These are phyloP conservation scores for Celoporthe dispersa DNA, from an alignment of 2,329 filamentous ascomycete genomes.

Conservation along the genomic window DNA sequence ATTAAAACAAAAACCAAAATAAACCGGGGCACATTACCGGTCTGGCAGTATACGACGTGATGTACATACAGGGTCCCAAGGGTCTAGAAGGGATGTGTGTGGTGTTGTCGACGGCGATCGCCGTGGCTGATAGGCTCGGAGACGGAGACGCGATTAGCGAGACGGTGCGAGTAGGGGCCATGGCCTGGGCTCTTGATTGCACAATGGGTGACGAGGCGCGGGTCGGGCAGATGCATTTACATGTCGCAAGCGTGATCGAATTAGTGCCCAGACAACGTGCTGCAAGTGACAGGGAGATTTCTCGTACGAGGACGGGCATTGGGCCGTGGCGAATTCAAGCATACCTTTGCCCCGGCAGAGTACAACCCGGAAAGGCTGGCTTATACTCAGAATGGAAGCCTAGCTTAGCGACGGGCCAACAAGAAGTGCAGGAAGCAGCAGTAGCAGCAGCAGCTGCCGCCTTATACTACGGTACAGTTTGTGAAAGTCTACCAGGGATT, in stretches of 20 bases:
- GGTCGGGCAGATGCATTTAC: slow-evolving; percentile 16
- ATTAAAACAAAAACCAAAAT: background rate
- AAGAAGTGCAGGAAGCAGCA: background rate
- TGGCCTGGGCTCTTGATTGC: background rate
- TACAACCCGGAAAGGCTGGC: background rate
- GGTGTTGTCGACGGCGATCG: slow-evolving; percentile 10
- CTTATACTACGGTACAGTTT: no score
- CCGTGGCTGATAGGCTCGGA: background rate
- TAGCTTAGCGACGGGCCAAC: background rate
- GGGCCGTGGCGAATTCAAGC: background rate
- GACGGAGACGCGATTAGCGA: slow-evolving; percentile 2
- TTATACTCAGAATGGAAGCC: slow-evolving; percentile 4
- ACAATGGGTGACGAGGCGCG: background rate
- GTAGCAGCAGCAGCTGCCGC: no score
- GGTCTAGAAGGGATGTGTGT: background rate
- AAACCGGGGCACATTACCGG: background rate
- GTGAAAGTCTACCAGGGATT: background rate
- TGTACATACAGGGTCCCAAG: no score
- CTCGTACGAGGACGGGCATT: background rate
- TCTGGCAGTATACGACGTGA: background rate
- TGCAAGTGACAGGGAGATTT: background rate
- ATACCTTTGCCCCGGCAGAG: background rate
- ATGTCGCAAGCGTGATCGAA: background rate
- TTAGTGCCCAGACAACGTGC: background rate
- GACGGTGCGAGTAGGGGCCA: background rate